Base-by-base conservation (phyloP, 1,284 basidiomycete genomes). In the Mycena citricolor region DNA sequence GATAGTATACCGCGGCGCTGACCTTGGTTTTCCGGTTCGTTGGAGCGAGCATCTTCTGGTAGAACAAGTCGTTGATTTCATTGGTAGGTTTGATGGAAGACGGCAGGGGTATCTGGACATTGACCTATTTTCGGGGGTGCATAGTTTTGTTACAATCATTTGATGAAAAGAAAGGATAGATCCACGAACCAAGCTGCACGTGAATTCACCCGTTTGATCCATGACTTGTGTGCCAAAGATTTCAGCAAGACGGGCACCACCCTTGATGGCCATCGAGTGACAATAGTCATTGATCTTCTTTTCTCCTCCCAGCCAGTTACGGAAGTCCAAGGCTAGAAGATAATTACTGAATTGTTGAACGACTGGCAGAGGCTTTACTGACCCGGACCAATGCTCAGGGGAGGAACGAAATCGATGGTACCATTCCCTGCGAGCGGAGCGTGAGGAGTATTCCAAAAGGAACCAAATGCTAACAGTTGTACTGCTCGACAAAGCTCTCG, bases 291-390 rank as follows among this genome's bases (percentile, higher is more conserved):
- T 83, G 50, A 94, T 92, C 44, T 76, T 76, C 13, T 76, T 68
- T 65, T 95, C 93, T 2, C 93, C 93, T 1, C 92, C 93, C 16
- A 94, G 69, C 76, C 81, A 85, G 38, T 79, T 59, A 20, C 92
- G 76, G 67, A 93, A 94, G 32, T 84, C 75, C 8, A 94, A 61
- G 0, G 91, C 91, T 79, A 42, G 2, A 25, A 32, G 37, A n/a
- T n/a, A 32, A 12, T 30, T 19, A 20, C 46, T 14, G 14, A 4
- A 22, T 2, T 21, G 21, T 29, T 19, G n/a, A 14, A 28, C 8
- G 16, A 16, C 11, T 37, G 13, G 7, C 49, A 11, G 26, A 24
- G n/a, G 51, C 61, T 50, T n/a, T n/a, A n/a, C n/a, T n/a, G 48
- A 83, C 83, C 83, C 50, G 75, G 65, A 4, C 58, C 56, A 12